Percentiles rank a stretch among this genome's conserved stretches.
phyloP scores from a whole-genome alignment of 495 filamentous ascomycete species.

The Terfezia boudieri region DNA sequence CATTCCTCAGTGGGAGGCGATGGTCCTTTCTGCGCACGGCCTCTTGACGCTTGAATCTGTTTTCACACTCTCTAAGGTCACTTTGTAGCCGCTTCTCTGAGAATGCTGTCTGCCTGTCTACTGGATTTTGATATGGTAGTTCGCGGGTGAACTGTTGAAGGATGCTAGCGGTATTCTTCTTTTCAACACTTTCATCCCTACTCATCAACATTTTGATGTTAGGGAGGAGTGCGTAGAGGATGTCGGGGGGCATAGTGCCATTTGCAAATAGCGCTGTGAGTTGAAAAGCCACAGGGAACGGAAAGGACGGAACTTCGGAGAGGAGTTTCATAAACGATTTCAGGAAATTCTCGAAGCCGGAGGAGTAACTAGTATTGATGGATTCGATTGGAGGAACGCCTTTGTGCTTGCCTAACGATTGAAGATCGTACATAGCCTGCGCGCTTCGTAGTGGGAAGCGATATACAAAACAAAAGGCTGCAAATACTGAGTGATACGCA shows the following conservation, averaged over 20 bases:
- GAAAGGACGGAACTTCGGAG: neutral
- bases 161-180: neutral
- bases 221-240: constrained; percentile 9
- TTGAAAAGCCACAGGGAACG: constrained; percentile 16
- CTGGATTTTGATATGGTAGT: constrained; percentile 19
- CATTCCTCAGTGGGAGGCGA: neutral
- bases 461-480: constrained; percentile 16
- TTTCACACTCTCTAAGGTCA: too few species aligned
- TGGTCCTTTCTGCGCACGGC: too few species aligned
- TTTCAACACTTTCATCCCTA: neutral
- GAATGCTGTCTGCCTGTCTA: neutral
- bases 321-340: constrained; percentile 2
- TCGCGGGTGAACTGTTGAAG: constrained; percentile 7
- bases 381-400: constrained; percentile 12
- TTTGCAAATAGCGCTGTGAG: constrained; percentile 12
- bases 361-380: neutral
- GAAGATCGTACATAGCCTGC: neutral
- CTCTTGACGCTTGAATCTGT: too few species aligned
- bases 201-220: constrained; percentile 1
- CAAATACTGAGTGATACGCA: constrained; percentile 4
- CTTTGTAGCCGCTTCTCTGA: too few species aligned
- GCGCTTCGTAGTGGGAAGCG: constrained; percentile 4
- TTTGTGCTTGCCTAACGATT: constrained; percentile 1
- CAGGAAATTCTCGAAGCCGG: constrained; percentile 2
- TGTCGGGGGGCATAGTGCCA: constrained; percentile 11